Base-by-base conservation (phyloP, 176 grass and related monocot genomes). In the Chrysopogon serrulatus region DNA sequence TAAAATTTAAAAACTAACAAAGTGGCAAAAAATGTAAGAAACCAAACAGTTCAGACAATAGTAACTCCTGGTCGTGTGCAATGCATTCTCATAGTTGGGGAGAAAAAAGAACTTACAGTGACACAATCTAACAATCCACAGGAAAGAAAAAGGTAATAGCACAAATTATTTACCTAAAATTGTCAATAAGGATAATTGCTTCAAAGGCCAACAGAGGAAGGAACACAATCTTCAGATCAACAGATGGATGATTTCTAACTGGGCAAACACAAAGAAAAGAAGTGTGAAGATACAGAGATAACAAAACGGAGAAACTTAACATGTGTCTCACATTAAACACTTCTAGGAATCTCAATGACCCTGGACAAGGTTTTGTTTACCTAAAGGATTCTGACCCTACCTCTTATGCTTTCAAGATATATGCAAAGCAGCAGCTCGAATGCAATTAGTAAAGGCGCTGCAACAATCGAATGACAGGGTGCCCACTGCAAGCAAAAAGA, bases 171-270 rank as follows among this genome's bases (percentile, higher is more conserved):
- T 93, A 98, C 95, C 95, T 98, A 81, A 94, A 92, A 86, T 98
- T 98, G 84, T 98, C 95, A n/a, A 93, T 67, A 60, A 98, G 95
- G 68, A 98, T 90, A 88, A 93, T 90, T 74, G 71, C 75, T 91
- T 98, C 95, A 84, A 98, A 93, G 19, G 86, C 83, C 53, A 98
- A 62, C 33, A 98, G 68, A 48, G 95, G 95, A 84, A 98, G 90
- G 79, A 98, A 95, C 17, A 98, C 92, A 68, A 98, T 90, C 95
- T 95, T 95, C 88, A 98, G 85, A 81, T 93, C 90, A 91, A 91
- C 79, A 76, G 87, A 73, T 13, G 79, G 79, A 41, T 88, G 73
- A 84, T 76, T 82, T 79, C 68, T 77, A 80, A 82, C 85, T 90
- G 82, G 19, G 63, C 0, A 79, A 56, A 45, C 36, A 76, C 49